Evolutionary conservation across 2,329 filamentous ascomycete species (phyloP), one percentile per base, ranked within the genome.

Genomic region (Nothophaeocryptopus gaeumannii): DNA sequence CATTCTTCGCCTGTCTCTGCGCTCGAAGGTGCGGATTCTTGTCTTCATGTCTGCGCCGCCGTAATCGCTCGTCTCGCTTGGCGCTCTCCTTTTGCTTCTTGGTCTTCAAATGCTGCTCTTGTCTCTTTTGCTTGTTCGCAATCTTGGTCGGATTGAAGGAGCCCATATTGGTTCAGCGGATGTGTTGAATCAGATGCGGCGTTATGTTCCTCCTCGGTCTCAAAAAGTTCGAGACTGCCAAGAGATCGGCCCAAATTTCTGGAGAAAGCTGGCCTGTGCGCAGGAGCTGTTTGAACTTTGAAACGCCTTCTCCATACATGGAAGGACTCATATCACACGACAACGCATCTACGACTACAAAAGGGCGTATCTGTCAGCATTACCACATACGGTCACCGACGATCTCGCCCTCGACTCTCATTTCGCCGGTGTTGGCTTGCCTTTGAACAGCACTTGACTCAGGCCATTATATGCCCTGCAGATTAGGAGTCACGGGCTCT

Each of bases 11-110:
- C 53, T 92, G 75, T 61, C 93, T 82, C 58, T 86, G 81, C 54
- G 82, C 82, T 59, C 83, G 83, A 52, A 96, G 72, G 51, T 82
- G 79, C 2, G 92, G 91, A 63, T 96, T 83, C 69, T 86, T 88
- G 57, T 85, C 81, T 71, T 99, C 93, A 65, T 91, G 88, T 72
- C 86, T 88, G 72, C 89, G 90, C 53, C 89, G 79, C 41, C 81
- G 81, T 67, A 90, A 86, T 55, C 91, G 83, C 63, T 84, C 80
- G 63, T 90, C 87, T 63, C 88, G 84, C 63, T 86, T 88, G 39
- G 83, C 75, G 65, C 84, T 85, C 66, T 89, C 87, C 58, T 82
- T 82, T 38, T 80, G 76, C 66, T 86, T 86, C 73, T 96, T 97
- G 65, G 86, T 80, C 60, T 88, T 83, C 53, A 96, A 77, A 65